Evolutionary conservation across 75 land plant genomes (phyloP).

Genomic region (Sequoia sempervirens): DNA sequence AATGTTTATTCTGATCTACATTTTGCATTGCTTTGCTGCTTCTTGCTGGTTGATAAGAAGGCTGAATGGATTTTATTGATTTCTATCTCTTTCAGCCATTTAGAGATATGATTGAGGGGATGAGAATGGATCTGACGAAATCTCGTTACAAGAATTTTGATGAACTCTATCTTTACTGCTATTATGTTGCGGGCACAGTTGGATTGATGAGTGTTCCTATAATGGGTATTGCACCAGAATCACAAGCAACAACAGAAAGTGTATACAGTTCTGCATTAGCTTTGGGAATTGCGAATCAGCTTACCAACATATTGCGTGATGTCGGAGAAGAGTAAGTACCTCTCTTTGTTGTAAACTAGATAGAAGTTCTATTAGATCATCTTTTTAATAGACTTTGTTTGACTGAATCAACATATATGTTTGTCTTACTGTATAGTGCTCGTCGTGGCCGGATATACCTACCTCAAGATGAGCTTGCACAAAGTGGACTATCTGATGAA

Average conservation of each 20-base stretch:
- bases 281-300: slow-evolving; percentile 72
- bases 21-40: not conserved
- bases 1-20: not conserved
- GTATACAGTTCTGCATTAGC: slow-evolving; percentile 69
- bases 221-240: slow-evolving; percentile 64
- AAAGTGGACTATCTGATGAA: slow-evolving; percentile 38
- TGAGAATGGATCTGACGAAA: slow-evolving; percentile 64
- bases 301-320: slow-evolving; percentile 73
- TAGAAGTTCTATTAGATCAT: not conserved
- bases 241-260: slow-evolving; percentile 51
- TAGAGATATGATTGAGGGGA: slow-evolving; percentile 76
- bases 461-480: slow-evolving; percentile 60
- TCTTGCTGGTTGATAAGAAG: not conserved
- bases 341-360: not conserved
- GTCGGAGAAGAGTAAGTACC: slow-evolving; percentile 76
- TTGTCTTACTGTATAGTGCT: slow-evolving; percentile 26
- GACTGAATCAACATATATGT: not conserved
- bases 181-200: slow-evolving; percentile 80
- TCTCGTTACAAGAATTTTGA: slow-evolving; percentile 65
- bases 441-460: slow-evolving; percentile 50
- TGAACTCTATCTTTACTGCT: slow-evolving; percentile 75
- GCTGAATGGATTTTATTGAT: not conserved
- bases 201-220: slow-evolving; percentile 79
- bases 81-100: slow-evolving; percentile 43
- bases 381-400: not conserved